Percentiles rank a stretch among this genome's conserved stretches.
Conservation (phyloP, 1,284 basidiomycete species). For the Violaceomyces palustris region DNA sequence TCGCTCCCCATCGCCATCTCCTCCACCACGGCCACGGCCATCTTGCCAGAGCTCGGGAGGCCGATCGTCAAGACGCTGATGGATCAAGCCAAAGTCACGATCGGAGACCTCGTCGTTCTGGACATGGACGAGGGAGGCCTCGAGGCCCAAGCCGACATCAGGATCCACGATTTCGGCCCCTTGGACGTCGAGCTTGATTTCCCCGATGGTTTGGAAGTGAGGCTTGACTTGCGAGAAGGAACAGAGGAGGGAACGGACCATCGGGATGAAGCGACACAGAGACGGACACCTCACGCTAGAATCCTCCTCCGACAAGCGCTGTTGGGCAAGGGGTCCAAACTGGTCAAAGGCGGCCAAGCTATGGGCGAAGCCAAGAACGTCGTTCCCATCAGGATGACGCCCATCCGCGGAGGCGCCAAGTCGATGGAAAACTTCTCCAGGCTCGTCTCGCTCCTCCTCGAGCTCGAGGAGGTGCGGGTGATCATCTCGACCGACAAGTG, state of each 20-base stretch:
- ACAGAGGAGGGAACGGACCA: not conserved
- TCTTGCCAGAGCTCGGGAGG: constrained; percentile 29
- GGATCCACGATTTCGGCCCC: constrained; percentile 34
- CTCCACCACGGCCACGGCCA: constrained; percentile 24
- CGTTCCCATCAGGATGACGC: not conserved
- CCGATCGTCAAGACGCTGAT: constrained; percentile 34
- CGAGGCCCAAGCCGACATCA: constrained; percentile 22
- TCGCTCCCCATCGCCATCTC: constrained; percentile 40
- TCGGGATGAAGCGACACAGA: too few species aligned
- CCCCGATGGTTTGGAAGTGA: constrained; percentile 1
- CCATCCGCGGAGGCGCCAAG: not conserved
- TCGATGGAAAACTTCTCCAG: constrained; percentile 17
- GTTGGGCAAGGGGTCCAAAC: too few species aligned
- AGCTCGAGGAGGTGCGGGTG: constrained; percentile 9
- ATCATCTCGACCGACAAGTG: constrained; percentile 18
- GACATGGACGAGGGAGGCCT: constrained; percentile 38
- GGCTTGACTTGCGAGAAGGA: not conserved
- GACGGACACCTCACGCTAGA: too few species aligned
- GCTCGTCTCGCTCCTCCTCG: constrained; percentile 28
- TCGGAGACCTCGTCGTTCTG: constrained; percentile 25
- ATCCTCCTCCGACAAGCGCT: too few species aligned
- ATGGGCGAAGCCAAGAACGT: too few species aligned
- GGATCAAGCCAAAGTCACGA: constrained; percentile 27
- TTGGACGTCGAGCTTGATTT: constrained; percentile 28
- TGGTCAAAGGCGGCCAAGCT: too few species aligned